Conservation (phyloP, 139 green algal genomes). For the Cymbomonas tetramitiformis region DNA sequence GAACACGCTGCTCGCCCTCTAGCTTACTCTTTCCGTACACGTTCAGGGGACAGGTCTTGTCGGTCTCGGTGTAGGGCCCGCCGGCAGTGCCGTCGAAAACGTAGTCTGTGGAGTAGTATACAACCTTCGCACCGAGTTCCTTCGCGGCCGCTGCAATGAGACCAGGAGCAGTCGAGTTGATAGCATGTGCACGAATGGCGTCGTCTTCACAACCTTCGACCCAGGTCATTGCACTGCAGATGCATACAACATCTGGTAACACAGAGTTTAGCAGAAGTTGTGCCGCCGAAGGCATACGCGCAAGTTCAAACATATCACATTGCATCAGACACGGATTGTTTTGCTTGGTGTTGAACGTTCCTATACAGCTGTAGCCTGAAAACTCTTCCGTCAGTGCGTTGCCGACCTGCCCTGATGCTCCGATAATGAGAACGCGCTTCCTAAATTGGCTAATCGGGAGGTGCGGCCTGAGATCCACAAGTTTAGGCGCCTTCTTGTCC, state of each 20-base stretch:
- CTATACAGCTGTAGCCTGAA: background rate
- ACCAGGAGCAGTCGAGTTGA: background rate
- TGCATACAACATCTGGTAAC: background rate
- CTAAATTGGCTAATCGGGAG: background rate
- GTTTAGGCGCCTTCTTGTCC: background rate
- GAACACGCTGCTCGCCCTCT: background rate
- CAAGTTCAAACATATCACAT: background rate
- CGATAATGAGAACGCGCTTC: background rate
- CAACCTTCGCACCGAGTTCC: background rate
- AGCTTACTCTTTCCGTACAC: constrained; percentile 4
- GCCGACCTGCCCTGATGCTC: constrained; percentile 1
- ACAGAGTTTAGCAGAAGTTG: background rate
- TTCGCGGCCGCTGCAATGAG: background rate
- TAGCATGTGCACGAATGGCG: background rate
- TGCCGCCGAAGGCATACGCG: background rate
- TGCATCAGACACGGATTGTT: background rate
- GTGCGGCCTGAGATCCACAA: background rate
- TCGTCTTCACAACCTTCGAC: background rate
- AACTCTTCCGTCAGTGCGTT: background rate
- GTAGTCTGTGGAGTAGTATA: constrained; percentile 4
- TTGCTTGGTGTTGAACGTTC: background rate
- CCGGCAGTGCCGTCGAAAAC: background rate
- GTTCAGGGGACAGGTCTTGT: background rate
- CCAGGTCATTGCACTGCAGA: background rate
- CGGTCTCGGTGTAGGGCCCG: background rate